Conservation (phyloP, 2,329 filamentous ascomycete species). For the Ophiostoma sp. region DNA sequence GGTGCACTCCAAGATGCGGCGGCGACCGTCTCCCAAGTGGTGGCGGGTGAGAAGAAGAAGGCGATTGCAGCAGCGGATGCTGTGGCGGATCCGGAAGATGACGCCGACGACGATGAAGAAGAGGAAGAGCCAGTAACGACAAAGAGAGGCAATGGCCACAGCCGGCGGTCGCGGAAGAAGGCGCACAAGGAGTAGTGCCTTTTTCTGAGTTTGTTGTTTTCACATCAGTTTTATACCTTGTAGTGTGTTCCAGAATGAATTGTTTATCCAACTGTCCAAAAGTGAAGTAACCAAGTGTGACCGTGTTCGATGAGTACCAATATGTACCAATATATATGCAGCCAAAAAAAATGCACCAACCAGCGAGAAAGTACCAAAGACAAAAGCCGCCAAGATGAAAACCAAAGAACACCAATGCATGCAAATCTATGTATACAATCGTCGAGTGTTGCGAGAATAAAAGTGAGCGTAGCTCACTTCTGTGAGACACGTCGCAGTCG, state of each 20-base stretch:
- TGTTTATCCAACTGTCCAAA: neutral
- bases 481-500: too few relatives aligned
- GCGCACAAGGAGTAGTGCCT: neutral
- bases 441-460: neutral
- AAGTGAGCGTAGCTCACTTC: too few relatives aligned
- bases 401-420: neutral
- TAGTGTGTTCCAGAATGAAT: neutral
- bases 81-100: neutral
- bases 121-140: neutral
- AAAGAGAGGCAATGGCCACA: neutral
- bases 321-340: neutral
- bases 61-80: neutral
- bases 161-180: slow-evolving; percentile 1
- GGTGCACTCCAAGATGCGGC: neutral
- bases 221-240: neutral
- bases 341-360: slow-evolving; percentile 6
- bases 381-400: neutral
- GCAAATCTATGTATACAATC: slow-evolving; percentile 7
- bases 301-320: neutral
- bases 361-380: neutral
- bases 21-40: neutral
- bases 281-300: neutral
- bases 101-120: neutral
- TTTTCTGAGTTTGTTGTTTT: neutral
- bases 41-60: neutral